phyloP scores from a whole-genome alignment of 2,329 filamentous ascomycete genomes.

The Fusarium sublunatum region DNA sequence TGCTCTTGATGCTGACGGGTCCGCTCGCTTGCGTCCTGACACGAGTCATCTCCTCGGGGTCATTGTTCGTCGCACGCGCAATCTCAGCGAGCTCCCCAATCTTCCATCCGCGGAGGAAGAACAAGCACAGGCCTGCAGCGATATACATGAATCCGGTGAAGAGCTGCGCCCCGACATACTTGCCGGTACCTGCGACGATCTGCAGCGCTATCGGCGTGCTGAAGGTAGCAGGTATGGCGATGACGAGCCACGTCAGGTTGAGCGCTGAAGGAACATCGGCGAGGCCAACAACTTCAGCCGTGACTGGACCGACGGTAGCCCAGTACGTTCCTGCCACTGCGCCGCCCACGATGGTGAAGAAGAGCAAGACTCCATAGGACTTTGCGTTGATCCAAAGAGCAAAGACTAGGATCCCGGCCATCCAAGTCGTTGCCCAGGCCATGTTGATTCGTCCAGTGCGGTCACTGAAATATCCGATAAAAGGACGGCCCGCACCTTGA shows the following conservation, averaged over 20 bases:
- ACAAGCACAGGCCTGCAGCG: slow-evolving; percentile 53
- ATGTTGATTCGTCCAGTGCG: slow-evolving; percentile 78
- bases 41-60: slow-evolving; percentile 46
- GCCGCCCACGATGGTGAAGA: slow-evolving; percentile 78
- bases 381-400: slow-evolving; percentile 78
- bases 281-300: slow-evolving; percentile 79
- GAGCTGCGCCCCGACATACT: slow-evolving; percentile 65
- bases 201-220: slow-evolving; percentile 72
- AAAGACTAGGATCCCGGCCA: slow-evolving; percentile 72
- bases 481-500: slow-evolving; percentile 74
- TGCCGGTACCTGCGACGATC: slow-evolving; percentile 57
- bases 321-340: slow-evolving; percentile 77
- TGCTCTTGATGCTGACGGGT: slow-evolving; percentile 46
- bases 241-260: slow-evolving; percentile 76
- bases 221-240: slow-evolving; percentile 77
- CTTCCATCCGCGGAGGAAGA: slow-evolving; percentile 54
- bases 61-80: slow-evolving; percentile 47
- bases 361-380: slow-evolving; percentile 72
- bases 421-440: slow-evolving; percentile 71
- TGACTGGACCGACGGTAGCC: slow-evolving; percentile 75
- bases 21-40: slow-evolving; percentile 49
- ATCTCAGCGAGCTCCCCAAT: slow-evolving; percentile 51
- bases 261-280: slow-evolving; percentile 74
- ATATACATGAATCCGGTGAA: slow-evolving; percentile 72
- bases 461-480: slow-evolving; percentile 80